phyloP scores from a whole-genome alignment of 2,329 filamentous ascomycete genomes.

The Fusarium musae region DNA sequence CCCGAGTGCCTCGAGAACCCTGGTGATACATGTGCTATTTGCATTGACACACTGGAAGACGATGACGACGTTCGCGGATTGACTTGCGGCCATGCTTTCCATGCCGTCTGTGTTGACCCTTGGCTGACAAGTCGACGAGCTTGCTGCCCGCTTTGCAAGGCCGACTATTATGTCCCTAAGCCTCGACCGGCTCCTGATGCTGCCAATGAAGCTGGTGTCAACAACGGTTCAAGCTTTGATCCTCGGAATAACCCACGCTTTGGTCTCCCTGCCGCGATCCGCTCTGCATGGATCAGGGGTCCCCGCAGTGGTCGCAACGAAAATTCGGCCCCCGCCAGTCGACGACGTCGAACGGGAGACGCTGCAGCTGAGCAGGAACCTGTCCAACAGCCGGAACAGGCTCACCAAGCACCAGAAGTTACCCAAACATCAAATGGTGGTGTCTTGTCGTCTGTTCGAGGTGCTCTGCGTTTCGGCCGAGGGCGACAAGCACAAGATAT shows the following conservation, averaged over 20 bases:
- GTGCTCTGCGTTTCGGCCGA: constrained; percentile 48
- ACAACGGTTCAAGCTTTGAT: constrained; percentile 43
- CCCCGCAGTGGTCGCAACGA: constrained; percentile 13
- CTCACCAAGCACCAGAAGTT: constrained; percentile 19
- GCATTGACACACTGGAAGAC: constrained; percentile 92
- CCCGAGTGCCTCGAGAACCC: constrained; percentile 83
- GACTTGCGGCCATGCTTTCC: constrained; percentile 97
- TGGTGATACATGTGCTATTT: constrained; percentile 96
- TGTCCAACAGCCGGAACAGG: constrained; percentile 17
- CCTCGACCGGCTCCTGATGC: constrained; percentile 69
- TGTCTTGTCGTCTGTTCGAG: constrained; percentile 48
- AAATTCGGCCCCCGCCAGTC: constrained; percentile 13
- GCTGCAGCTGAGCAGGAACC: constrained; percentile 14
- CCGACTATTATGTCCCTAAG: constrained; percentile 96
- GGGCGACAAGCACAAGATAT: constrained; percentile 36
- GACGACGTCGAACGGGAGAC: constrained; percentile 21
- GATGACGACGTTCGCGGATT: constrained; percentile 95
- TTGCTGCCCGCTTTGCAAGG: constrained; percentile 97
- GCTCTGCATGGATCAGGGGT: constrained; percentile 53
- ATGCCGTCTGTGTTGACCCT: constrained; percentile 93
- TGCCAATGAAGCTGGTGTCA: constrained; percentile 49
- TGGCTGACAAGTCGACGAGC: constrained; percentile 95
- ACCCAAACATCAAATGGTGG: constrained; percentile 34
- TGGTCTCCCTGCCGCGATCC: constrained; percentile 59
- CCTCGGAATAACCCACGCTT: constrained; percentile 57